Conservation (phyloP, 2,329 filamentous ascomycete species). For the Aureobasidium sp. region DNA sequence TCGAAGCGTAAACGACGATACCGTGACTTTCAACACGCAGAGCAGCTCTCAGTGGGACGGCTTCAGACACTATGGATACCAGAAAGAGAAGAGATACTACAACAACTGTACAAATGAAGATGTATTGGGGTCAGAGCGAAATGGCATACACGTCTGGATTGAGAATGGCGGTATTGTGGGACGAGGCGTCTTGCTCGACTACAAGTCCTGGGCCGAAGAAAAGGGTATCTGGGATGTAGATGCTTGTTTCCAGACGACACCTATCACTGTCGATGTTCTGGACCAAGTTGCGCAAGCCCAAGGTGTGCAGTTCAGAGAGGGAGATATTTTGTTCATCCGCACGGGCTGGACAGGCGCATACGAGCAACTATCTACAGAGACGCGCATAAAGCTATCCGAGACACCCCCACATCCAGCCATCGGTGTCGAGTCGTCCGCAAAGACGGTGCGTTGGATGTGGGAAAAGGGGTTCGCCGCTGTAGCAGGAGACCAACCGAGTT, state of each 20-base stretch:
- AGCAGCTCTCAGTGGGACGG: constrained; percentile 37
- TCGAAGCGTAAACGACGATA: constrained; percentile 33
- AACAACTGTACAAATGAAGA: constrained; percentile 6
- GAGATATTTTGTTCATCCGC: constrained; percentile 15
- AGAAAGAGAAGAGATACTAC: constrained; percentile 25
- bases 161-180: constrained; percentile 49
- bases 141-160: constrained; percentile 38
- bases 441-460: constrained; percentile 35
- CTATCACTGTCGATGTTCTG: constrained; percentile 42
- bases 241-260: constrained; percentile 40
- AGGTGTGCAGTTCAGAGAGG: constrained; percentile 17
- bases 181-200: constrained; percentile 47
- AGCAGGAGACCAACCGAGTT: constrained; percentile 54
- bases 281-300: constrained; percentile 13
- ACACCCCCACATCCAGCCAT: not conserved
- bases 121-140: constrained; percentile 25
- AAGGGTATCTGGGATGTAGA: constrained; percentile 38
- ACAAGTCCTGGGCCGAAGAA: constrained; percentile 40
- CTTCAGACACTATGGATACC: constrained; percentile 43
- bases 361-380: not conserved
- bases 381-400: not conserved
- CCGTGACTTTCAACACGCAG: constrained; percentile 18
- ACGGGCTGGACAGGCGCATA: constrained; percentile 14
- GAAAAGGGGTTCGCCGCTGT: constrained; percentile 49
- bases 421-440: constrained; percentile 13